Base-by-base conservation (phyloP, 805 yeast species). In the Saccharomyces paradoxus region DNA sequence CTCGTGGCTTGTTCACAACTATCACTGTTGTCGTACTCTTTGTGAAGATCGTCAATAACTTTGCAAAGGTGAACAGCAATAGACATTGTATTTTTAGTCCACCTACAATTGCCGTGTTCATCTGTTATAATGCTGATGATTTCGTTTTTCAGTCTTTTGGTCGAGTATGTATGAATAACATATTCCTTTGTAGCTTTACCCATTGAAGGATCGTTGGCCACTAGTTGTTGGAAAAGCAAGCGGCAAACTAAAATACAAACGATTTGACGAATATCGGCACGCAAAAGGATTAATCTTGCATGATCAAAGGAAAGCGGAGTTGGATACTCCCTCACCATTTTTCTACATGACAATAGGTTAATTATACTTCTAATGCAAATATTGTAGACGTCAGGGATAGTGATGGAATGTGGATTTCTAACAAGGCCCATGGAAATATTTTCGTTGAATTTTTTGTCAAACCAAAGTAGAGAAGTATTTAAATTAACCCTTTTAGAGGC, bases 211-310 rank as follows among this genome's bases (percentile, higher is more conserved):
- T 71, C 67, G 61, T 63, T 70, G 56, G 72, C 63, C 59, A 82
- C 76, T 62, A 89, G 70, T 67, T 86, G 94, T 63, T 86, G 85
- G 73, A 81, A 89, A 47, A 90, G 70, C 22, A 86, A 82, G 44
- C 82, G 69, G 61, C 95, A 87, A 52, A 89, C 76, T 67, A 87
- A 83, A 44, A 87, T 76, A 66, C 96, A 89, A 29, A 88, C 90
- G 51, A 88, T 74, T 70, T 89, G 95, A 58, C 96, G 80, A 31
- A 90, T 83, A 68, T 89, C 96, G 0, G 96, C 92, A 60, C 96
- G 77, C 55, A 89, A 73, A 46, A 87, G 76, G 13, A 88, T 82
- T 55, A 89, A 73, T 55, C 96, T 77, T 1, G 94, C 81, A 63
- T 86, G 89, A 71, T 89, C 97, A 71, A 90, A 89, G 3, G 89